Base-by-base conservation (phyloP, 2,329 filamentous ascomycete genomes). In the Arthroderma sp. region DNA sequence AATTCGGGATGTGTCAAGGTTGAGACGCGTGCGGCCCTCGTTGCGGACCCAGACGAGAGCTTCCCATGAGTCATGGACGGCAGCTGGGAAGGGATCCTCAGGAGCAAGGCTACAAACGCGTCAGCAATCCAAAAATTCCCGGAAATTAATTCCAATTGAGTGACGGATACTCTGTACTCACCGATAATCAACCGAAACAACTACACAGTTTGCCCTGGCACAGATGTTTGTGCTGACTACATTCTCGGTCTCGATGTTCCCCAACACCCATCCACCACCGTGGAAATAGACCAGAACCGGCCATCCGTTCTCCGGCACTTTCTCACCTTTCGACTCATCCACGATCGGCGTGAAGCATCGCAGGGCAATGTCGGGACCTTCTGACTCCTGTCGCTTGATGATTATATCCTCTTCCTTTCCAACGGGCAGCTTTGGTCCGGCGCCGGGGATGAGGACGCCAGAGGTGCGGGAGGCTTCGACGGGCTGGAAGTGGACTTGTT, bases 201-300 rank as follows among this genome's bases (percentile, higher is more conserved):
- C 72, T 0, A 77, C 71, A 45, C 67, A 72, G 5, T 65, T 66
- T 0, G 64, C 67, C 7, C 71, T 61, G 22, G 63, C 62, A 49
- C 72, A 75, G 7, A 78, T 55, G 50, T 76, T 69, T n/a, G 72
- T 69, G 42, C 71, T 72, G 3, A 77, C 69, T 3, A 67, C 65
- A 50, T 78, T 77, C 58, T 78, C 75, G 0, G 72, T 76, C 47
- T 73, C 65, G 37, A 77, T 74, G 38, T 70, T 74, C 0, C 74
- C 74, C 29, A 77, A 52, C 3, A 77, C 73, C 73, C 73, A 78
- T 3, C 74, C 75, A 1, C 74, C 74, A 4, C 74, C 75, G 50
- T 78, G 75, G 52, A 69, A 74, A 54, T 75, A 79, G 3, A 78
- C 51, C 55, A 72, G 68, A 5, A 71, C 65, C 2, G 74, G 74